Conservation (phyloP, 345 rosid species). For the Nephelium lappaceum region DNA sequence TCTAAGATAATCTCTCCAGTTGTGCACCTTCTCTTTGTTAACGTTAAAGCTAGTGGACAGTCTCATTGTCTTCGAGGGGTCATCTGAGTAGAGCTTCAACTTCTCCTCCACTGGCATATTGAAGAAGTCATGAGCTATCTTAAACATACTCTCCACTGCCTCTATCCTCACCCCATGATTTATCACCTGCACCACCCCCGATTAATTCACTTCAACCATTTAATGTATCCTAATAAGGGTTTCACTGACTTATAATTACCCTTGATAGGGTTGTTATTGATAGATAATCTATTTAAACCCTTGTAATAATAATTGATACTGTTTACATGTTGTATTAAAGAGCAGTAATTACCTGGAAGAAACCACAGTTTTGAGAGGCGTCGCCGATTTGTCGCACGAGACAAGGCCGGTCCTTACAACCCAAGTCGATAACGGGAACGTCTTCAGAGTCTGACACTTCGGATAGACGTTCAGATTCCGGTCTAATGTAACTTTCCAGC, state of each 20-base stretch:
- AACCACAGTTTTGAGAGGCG: constrained; percentile 64
- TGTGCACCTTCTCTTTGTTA: constrained; percentile 70
- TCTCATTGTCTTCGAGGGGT: constrained; percentile 74
- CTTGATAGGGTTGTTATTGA: too few species aligned
- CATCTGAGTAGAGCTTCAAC: constrained; percentile 84
- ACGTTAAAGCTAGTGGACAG: constrained; percentile 84
- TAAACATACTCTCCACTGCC: constrained; percentile 42
- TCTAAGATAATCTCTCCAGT: constrained; percentile 89
- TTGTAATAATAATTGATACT: too few species aligned
- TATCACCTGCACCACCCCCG: constrained; percentile 42
- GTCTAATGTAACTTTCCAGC: constrained; percentile 72
- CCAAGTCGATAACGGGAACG: constrained; percentile 71
- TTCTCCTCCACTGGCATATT: constrained; percentile 72
- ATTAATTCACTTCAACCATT: background rate
- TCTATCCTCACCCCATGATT: constrained; percentile 63
- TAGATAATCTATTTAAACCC: too few species aligned
- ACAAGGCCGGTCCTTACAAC: constrained; percentile 43
- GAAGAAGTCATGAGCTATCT: constrained; percentile 63
- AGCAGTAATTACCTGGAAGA: constrained; percentile 60
- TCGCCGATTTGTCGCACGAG: constrained; percentile 43
- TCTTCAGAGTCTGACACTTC: constrained; percentile 56
- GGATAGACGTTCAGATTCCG: constrained; percentile 62
- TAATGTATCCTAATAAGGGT: too few species aligned
- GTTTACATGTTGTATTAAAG: too few species aligned
- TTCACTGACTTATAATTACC: too few species aligned